A percentile compares a stretch with the other conserved stretches of the same genome.
These are phyloP conservation scores for Suillus plorans DNA, from an alignment of 768 basidiomycete genomes.

Conservation along the genomic window DNA sequence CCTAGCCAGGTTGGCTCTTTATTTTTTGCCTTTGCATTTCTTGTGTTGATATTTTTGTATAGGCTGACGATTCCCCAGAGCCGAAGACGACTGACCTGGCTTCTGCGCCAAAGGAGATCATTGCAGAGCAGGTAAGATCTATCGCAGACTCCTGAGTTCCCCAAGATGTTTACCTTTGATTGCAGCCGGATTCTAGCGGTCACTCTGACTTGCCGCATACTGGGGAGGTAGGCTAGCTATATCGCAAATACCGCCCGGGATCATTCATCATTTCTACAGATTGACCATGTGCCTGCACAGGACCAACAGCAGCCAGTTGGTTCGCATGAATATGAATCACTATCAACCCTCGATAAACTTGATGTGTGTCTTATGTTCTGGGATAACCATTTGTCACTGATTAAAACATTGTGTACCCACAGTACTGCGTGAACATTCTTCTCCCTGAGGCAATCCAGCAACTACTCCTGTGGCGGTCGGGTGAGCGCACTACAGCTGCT, in stretches of 20 bases:
- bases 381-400: constrained; percentile 2
- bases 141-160: background rate
- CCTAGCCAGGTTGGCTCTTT: constrained; percentile 18
- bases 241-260: too few relatives aligned
- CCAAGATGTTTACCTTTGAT: background rate
- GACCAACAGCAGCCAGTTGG: constrained; percentile 30
- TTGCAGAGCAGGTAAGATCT: background rate
- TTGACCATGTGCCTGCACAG: background rate
- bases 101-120: background rate
- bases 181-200: background rate
- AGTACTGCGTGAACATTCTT: constrained; percentile 76
- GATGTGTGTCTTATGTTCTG: constrained; percentile 38
- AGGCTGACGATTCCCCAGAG: background rate
- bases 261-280: background rate
- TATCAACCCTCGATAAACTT: constrained; percentile 48
- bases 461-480: constrained; percentile 70
- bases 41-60: background rate
- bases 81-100: background rate
- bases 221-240: background rate
- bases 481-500: constrained; percentile 48
- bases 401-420: background rate
- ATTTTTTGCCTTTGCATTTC: background rate
- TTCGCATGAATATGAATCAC: constrained; percentile 43
- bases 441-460: constrained; percentile 72
- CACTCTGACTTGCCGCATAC: background rate